Evolutionary conservation across 2,329 filamentous ascomycete species (phyloP).

Genomic region (Cercospora zeina): DNA sequence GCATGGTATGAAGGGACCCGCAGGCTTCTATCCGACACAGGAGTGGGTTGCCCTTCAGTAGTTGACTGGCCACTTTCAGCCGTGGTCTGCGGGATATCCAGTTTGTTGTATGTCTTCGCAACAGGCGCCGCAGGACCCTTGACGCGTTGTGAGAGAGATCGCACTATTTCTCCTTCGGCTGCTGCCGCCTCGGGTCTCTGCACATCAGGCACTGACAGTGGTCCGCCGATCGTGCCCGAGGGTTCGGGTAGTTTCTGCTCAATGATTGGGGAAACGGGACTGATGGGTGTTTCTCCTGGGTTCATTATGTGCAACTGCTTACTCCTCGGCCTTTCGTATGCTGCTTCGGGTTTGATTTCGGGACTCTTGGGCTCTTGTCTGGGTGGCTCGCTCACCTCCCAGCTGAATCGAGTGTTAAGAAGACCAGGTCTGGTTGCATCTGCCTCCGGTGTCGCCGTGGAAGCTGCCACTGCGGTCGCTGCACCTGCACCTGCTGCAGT

Average conservation of each 20-base stretch:
- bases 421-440: slow-evolving; percentile 22
- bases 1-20: slow-evolving; percentile 27
- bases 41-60: slow-evolving; percentile 29
- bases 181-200: slow-evolving; percentile 21
- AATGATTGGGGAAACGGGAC: slow-evolving; percentile 18
- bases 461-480: slow-evolving; percentile 12
- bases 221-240: slow-evolving; percentile 9
- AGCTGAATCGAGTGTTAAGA: slow-evolving; percentile 43
- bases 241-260: slow-evolving; percentile 8
- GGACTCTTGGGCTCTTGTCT: slow-evolving; percentile 29
- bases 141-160: slow-evolving; percentile 24
- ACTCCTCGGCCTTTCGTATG: slow-evolving; percentile 38
- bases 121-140: slow-evolving; percentile 28
- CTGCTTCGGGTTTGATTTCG: slow-evolving; percentile 34
- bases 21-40: slow-evolving; percentile 27
- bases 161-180: slow-evolving; percentile 22
- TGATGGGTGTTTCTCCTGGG: slow-evolving; percentile 37
- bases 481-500: slow-evolving; percentile 13
- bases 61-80: slow-evolving; percentile 23
- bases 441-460: not conserved
- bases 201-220: slow-evolving; percentile 15
- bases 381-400: slow-evolving; percentile 37
- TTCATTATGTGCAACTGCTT: slow-evolving; percentile 49
- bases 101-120: slow-evolving; percentile 28
- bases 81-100: slow-evolving; percentile 22